phyloP scores from a whole-genome alignment of 148 eudicot genomes.

The Mesembryanthemum crystallinum region DNA sequence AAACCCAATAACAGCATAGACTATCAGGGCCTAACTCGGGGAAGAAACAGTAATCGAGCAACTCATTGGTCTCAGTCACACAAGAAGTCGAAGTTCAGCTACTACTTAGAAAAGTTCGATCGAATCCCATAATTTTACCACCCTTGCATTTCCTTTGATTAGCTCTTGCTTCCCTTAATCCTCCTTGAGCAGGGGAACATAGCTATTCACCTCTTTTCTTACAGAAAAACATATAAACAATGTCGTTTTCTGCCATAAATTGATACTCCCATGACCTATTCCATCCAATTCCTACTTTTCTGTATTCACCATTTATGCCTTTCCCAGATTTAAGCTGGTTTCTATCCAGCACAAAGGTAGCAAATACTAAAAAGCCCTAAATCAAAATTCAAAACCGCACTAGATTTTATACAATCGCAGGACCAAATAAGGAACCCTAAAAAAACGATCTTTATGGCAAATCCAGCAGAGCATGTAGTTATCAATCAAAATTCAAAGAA shows the following conservation, averaged over 20 bases:
- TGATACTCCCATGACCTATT: too few species aligned
- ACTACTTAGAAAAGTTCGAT: not conserved
- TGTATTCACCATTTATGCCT: too few species aligned
- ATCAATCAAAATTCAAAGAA: not conserved
- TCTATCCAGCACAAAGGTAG: not conserved
- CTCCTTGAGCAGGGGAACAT: too few species aligned
- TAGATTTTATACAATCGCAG: not conserved
- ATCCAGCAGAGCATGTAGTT: not conserved
- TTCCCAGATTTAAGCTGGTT: not conserved
- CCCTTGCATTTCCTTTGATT: not conserved
- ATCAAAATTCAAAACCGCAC: not conserved
- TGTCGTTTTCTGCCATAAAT: too few species aligned
- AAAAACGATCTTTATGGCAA: not conserved
- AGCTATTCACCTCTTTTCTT: too few species aligned
- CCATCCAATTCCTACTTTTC: too few species aligned
- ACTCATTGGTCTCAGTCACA: not conserved
- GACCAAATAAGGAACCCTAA: not conserved
- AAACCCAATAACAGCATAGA: too few species aligned
- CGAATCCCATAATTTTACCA: not conserved
- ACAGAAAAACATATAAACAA: too few species aligned
- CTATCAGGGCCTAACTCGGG: not conserved
- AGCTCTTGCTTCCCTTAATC: too few species aligned
- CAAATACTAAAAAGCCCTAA: too few species aligned
- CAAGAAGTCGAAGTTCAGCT: not conserved
- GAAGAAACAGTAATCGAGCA: not conserved